Evolutionary conservation across 225 moss, liverwort and hornwort species (phyloP), one percentile per base, ranked within the genome.

Genomic region (Thuidium tamariscinum): DNA sequence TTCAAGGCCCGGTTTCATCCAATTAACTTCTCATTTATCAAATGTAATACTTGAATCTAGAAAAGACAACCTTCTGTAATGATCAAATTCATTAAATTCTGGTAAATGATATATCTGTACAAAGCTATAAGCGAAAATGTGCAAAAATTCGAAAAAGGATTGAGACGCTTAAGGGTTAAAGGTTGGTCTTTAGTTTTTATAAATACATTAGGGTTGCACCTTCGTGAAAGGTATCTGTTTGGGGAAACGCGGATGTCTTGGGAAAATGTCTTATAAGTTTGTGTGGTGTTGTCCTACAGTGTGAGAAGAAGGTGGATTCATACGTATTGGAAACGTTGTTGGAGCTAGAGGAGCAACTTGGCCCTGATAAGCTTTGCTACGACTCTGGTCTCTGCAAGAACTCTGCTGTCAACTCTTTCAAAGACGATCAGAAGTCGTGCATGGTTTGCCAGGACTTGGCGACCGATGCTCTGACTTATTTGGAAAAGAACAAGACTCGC

Each of bases 381-480:
- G 87, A 87, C 46, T 90, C 91, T 81, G 90, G 89, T 41, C 32
- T 93, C 44, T 93, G 91, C 89, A 90, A 81, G 66, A 23, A 87
- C 74, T 21, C 74, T 83, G 87, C 87, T 68, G 49, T 90, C 61
- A 59, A 70, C 16, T 49, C 63, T 18, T 86, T 88, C 30, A 74
- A 78, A 61, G 84, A 90, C 34, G 88, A 93, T 51, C 90, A 84
- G 81, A 93, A 90, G 82, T 39, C 79, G 18, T 93, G 93, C 75
- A 86, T 68, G 61, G 93, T 93, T 54, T 93, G 92, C 75, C 78
- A 92, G 77, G 93, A 92, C 86, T 74, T 93, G 82, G 90, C 92
- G 37, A 90, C 88, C 52, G 92, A 93, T 70, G 92, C 93, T 71
- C 60, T 93, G 74, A 90, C 84, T 60, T 92, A 90, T 54, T 77